Base-by-base conservation (phyloP, 2,329 filamentous ascomycete genomes). In the Aulographum hederae region DNA sequence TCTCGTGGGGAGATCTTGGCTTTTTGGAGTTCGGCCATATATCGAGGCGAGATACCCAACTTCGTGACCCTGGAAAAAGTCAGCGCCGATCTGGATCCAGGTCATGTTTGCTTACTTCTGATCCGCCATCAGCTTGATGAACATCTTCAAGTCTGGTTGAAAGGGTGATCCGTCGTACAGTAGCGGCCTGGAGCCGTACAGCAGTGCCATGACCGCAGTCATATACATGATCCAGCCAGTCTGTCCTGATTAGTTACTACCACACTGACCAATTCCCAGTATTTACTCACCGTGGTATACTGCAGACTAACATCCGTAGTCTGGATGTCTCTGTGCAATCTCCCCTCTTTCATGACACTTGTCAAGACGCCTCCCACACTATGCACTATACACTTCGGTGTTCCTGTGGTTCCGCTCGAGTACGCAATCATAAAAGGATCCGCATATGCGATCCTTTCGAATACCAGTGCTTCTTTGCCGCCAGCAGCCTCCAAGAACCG, bases 171-270 rank as follows among this genome's bases (percentile, higher is more conserved):
- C 82, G 46, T 91, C 81, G 47, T 91, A 91, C n/a, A 86, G 57
- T 2, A 91, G 52, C 1, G 66, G 58, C 4, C 69, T 62, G 0
- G 62, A 60, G 5, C 79, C 78, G 25, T 61, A 54, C 1, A 76
- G 42, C 5, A 86, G 57, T 3, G 61, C 57, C 14, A 62, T 58
- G 0, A 80, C 58, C 23, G 64, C 67, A 3, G 61, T 54, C 6
- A 84, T 57, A 46, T 86, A 89, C 81, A 92, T 91, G 53, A 92
- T 89, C 81, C 81, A 91, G 0, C 78, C 77, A 0, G 77, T 82
- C 0, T 44, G 31, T 8, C 18, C 4, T 10, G 11, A 13, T 18
- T 8, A n/a, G n/a, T 6, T 5, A 28, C 18, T 8, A 14, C 8
- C 18, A 6, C 18, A 11, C n/a, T 18, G 8, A 32, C 10, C 12